phyloP scores from a whole-genome alignment of 2,329 filamentous ascomycete species.

The Dothideomycetes sp. region DNA sequence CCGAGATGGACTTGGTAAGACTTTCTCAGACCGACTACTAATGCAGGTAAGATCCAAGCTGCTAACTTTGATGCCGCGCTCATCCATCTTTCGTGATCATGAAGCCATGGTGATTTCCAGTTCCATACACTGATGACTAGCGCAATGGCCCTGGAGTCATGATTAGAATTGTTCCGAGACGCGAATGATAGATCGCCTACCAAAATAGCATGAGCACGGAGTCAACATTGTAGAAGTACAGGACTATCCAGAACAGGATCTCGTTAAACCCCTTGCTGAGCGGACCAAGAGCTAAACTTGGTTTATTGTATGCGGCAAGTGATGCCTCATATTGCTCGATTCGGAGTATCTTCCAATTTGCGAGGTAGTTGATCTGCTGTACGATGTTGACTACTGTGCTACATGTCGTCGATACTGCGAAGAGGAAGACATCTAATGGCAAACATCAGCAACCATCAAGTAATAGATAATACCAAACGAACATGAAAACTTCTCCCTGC shows the following conservation, averaged over 20 bases:
- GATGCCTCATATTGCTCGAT: constrained; percentile 10
- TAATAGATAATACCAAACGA: background rate
- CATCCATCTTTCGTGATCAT: constrained; percentile 2
- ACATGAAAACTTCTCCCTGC: constrained; percentile 12
- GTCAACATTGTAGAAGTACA: constrained; percentile 11
- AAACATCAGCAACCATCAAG: constrained; percentile 1
- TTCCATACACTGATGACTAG: constrained; percentile 12
- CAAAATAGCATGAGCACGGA: constrained; percentile 8
- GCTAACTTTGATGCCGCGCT: constrained; percentile 6
- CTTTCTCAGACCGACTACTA: constrained; percentile 8
- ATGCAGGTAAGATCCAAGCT: constrained; percentile 8
- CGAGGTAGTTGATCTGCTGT: constrained; percentile 11
- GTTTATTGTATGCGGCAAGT: constrained; percentile 6
- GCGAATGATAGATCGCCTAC: background rate
- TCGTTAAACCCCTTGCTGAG: constrained; percentile 11
- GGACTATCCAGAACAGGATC: constrained; percentile 12
- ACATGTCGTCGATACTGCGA: constrained; percentile 9
- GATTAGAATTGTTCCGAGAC: background rate
- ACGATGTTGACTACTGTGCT: constrained; percentile 9
- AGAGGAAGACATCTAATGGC: constrained; percentile 11
- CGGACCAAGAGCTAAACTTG: constrained; percentile 11
- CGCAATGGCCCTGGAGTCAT: constrained; percentile 10
- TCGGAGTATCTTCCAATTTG: constrained; percentile 8
- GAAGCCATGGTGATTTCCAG: constrained; percentile 5
- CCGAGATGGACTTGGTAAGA: constrained; percentile 7